Percentiles rank a stretch among this genome's conserved stretches.
phyloP scores from a whole-genome alignment of 371 early-diverging fungal species.

The Rhizopus stolonifer region DNA sequence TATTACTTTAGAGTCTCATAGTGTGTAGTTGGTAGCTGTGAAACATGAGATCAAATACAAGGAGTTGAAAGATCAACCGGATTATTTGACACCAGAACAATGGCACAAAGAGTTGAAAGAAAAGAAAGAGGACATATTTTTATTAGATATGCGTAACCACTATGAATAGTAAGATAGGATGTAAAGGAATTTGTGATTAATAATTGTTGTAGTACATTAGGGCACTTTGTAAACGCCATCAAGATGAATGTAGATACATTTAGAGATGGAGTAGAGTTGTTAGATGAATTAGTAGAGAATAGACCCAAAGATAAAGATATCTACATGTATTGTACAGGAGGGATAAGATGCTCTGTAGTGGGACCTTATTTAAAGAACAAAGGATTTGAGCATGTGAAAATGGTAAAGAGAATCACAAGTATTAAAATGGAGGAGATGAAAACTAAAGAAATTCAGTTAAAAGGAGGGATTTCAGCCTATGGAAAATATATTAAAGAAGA shows the following conservation, averaged over 20 bases:
- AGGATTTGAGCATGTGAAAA: constrained; percentile 67
- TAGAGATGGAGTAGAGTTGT: constrained; percentile 54
- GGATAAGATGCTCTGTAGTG: constrained; percentile 77
- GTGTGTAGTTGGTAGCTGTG: constrained; percentile 53
- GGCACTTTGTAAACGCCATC: constrained; percentile 66
- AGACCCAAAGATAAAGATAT: constrained; percentile 52
- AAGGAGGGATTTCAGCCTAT: constrained; percentile 80
- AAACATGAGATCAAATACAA: constrained; percentile 46
- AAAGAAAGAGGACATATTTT: constrained; percentile 25
- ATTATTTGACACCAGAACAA: constrained; percentile 58
- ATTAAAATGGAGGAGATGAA: background rate
- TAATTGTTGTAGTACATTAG: constrained; percentile 59
- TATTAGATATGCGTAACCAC: constrained; percentile 79
- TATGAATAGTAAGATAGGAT: constrained; percentile 77
- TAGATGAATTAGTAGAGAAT: constrained; percentile 24
- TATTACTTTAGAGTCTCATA: background rate
- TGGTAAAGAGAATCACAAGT: constrained; percentile 32
- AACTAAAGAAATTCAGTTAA: constrained; percentile 36
- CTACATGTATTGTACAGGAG: constrained; percentile 86
- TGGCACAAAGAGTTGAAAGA: constrained; percentile 65
- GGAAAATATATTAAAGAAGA: constrained; percentile 56
- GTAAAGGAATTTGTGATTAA: no score
- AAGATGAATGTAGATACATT: constrained; percentile 77
- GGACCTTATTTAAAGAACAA: constrained; percentile 68
- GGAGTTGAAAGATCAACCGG: constrained; percentile 56